Percentiles rank a stretch among this genome's conserved stretches.
Conservation (phyloP, 129 eudicot genomes). For the Chrysanthemum lavandulifolium region DNA sequence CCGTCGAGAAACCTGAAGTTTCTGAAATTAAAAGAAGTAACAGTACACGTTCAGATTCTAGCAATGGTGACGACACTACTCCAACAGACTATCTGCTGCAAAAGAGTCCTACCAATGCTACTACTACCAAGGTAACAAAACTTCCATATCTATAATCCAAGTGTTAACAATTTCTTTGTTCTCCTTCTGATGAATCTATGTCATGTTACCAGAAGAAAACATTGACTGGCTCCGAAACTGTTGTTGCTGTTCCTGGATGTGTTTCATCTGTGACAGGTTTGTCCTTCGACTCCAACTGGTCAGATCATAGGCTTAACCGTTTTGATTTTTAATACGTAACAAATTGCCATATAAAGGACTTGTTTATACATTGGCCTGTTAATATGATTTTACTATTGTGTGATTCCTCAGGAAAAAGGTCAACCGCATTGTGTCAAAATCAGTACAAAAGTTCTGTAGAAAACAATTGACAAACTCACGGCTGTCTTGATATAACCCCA, state of each 20-base stretch:
- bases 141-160: background rate
- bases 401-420: no score
- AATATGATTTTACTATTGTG: no score
- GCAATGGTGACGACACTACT: constrained; percentile 26
- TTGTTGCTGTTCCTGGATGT: constrained; percentile 26
- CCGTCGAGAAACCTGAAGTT: background rate
- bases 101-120: constrained; percentile 26
- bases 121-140: constrained; percentile 28
- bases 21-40: constrained; percentile 23
- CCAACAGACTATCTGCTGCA: constrained; percentile 27
- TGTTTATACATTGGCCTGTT: no score
- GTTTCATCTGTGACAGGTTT: constrained; percentile 26
- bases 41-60: constrained; percentile 30
- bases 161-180: background rate
- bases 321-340: background rate
- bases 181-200: constrained; percentile 1
- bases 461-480: no score
- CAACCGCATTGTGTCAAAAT: no score
- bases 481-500: no score
- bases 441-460: no score
- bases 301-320: background rate
- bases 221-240: background rate
- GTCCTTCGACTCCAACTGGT: background rate
- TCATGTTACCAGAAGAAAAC: constrained; percentile 24
- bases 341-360: no score